Evolutionary conservation across 169 alveolate species (phyloP), one percentile per base, ranked within the genome.

Genomic region (Amoebophrya sp.): DNA sequence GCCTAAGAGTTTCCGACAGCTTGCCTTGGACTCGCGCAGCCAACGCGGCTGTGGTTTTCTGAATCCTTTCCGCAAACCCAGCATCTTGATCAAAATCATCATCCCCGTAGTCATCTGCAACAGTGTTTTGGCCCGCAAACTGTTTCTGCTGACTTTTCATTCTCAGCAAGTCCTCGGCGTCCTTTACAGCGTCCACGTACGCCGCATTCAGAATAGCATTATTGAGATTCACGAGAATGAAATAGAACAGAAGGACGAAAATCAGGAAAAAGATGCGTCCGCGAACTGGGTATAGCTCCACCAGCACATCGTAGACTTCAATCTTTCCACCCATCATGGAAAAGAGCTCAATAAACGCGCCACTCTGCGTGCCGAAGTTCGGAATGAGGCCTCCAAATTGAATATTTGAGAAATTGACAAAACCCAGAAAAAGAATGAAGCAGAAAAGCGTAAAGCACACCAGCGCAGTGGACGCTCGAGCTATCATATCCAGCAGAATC

Each of bases 171-270:
- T 1, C 83, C 33, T 65, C 83, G 36, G 83, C 83, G 83, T 65
- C 83, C 39, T 26, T 6, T 1, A 65, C 83, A 10, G 83, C 83
- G 83, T 65, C 83, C 39, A 65, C 83, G 26, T 65, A 65, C 83
- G 83, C 83, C 83, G 83, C 83, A 36, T 65, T 65, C 83, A 65
- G 26, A 26, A 65, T 65, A 29, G 83, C 83, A 36, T 65, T 65
- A 26, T 65, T 65, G 38, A 65, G 26, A 18, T 65, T 65, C 33
- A 65, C 83, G 33, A 65, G 83, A 26, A 65, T 65, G 83, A 65
- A 65, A 36, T 65, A 65, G 83, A 65, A 65, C 33, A 65, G 33
- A 26, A 65, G 83, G 38, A 65, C n/a, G 83, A 65, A 65, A 36
- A 65, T 65, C 33, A 65, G 33, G 26, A 65, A 65, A 65, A 65